Base-by-base conservation (phyloP, 352 stramenopile genomes). In the Nothophytophthora sp. region DNA sequence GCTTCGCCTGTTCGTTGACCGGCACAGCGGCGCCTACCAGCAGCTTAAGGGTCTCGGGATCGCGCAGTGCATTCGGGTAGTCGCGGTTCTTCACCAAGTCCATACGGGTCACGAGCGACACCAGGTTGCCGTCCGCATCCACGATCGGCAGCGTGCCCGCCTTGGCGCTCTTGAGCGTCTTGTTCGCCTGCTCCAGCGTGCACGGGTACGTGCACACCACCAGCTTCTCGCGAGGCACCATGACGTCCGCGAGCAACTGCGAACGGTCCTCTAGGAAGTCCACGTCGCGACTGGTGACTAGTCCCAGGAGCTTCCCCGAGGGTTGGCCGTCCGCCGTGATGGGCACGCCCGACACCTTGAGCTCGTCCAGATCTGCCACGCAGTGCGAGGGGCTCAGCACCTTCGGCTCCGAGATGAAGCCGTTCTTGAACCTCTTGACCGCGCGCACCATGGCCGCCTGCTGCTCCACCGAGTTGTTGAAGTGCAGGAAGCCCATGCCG, bases 131-230 rank as follows among this genome's bases (percentile, higher is more conserved):
- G 18, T 95, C 72, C 12, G 86, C 79, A 72, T 99, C 98, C 8
- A 99, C 93, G 20, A 99, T 97, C 29, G 97, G 97, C 8, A 99
- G 86, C 67, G 99, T 99, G 47, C 96, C 97, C 78, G 99, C 98
- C 76, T 99, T 99, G 39, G 87, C 96, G 35, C 92, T 75, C 59
- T 97, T 97, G 29, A 99, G 77, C 49, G 97, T 96, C 63, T 96
- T 81, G 83, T 99, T 99, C 12, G 97, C 96, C 67, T 99, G 88
- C 19, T 84, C 67, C 9, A 99, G 81, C 42, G 86, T 94, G 51
- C 97, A 88, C 50, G 95, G 91, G 55, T 99, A 96, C 43, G 86
- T 85, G 12, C 84, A 96, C 7, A 97, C 92, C 9, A 95, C 81
- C 33, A 99, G 68, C 29, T 96, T 58, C 33, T 81, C 64, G 30